These are phyloP conservation scores for Trichoderma lentiforme DNA, from an alignment of 2,329 filamentous ascomycete species.

Conservation along the genomic window DNA sequence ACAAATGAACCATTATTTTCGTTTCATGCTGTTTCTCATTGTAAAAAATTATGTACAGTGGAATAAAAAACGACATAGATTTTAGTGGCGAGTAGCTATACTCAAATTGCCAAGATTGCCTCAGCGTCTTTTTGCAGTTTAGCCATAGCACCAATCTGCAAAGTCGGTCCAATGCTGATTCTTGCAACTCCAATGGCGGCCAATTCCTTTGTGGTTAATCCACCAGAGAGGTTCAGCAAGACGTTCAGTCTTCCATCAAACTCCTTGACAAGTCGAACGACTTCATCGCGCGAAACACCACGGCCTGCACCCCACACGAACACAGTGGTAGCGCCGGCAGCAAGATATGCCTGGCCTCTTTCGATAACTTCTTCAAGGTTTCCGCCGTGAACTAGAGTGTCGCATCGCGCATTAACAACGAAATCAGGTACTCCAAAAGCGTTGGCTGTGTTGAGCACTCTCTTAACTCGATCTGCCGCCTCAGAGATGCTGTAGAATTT, in stretches of 20 bases:
- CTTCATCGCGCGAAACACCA: neutral
- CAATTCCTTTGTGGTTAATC: slow-evolving; percentile 3
- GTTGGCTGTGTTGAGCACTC: neutral
- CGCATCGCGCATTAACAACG: slow-evolving; percentile 4
- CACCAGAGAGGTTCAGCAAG: neutral
- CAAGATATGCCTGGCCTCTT: slow-evolving; percentile 1
- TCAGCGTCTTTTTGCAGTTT: slow-evolving; percentile 6
- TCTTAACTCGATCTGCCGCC: neutral
- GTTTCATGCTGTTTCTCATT: neutral
- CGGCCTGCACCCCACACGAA: slow-evolving; percentile 5
- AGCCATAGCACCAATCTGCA: slow-evolving; percentile 6
- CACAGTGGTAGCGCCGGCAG: slow-evolving; percentile 3
- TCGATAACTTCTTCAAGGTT: neutral
- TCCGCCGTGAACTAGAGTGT: neutral
- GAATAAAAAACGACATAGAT: neutral
- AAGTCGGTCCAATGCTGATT: neutral
- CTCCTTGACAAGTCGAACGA: neutral
- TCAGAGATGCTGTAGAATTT: neutral
- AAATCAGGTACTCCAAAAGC: slow-evolving; percentile 7
- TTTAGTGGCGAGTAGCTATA: neutral
- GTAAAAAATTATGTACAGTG: neutral
- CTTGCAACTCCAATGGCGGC: neutral
- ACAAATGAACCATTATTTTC: neutral
- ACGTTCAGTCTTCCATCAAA: slow-evolving; percentile 11
- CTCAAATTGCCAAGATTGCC: neutral